These are phyloP conservation scores for Termitomyces sp. DNA, from an alignment of 768 basidiomycete species.

Conservation along the genomic window DNA sequence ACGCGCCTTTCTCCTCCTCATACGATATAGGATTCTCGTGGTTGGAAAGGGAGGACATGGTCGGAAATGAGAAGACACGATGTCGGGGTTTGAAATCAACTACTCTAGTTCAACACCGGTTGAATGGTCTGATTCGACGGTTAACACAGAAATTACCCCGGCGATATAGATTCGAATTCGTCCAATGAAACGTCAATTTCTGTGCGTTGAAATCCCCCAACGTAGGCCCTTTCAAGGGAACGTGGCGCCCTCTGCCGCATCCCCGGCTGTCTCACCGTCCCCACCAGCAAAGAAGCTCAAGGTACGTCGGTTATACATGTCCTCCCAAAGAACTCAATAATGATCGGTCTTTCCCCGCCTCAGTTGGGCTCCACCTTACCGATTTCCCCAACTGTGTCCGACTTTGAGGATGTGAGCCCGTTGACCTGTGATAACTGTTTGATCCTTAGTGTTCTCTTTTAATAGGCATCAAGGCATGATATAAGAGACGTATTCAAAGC, in stretches of 20 bases:
- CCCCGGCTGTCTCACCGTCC: not conserved
- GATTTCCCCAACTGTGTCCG: constrained; percentile 19
- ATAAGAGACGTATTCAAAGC: not conserved
- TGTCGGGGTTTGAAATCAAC: constrained; percentile 35
- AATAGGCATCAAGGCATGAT: not conserved
- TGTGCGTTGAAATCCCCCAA: constrained; percentile 18
- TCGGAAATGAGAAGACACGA: constrained; percentile 26
- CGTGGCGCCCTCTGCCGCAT: not conserved
- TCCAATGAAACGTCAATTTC: constrained; percentile 14
- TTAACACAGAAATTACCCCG: not conserved
- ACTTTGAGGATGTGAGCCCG: constrained; percentile 13
- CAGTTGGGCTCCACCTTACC: not conserved
- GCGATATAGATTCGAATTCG: not conserved
- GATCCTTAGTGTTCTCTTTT: not conserved
- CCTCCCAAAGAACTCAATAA: not conserved
- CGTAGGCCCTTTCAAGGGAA: constrained; percentile 7
- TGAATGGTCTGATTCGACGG: not conserved
- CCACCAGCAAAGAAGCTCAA: constrained; percentile 15
- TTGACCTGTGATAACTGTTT: not conserved
- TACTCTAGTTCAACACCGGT: not conserved
- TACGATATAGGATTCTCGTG: constrained; percentile 63
- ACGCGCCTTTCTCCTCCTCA: constrained; percentile 65
- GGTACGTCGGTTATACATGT: not conserved
- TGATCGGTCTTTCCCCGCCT: not conserved
- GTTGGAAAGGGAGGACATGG: constrained; percentile 69